Base-by-base conservation (phyloP, 176 grass and related monocot genomes). In the Stipa capillata region DNA sequence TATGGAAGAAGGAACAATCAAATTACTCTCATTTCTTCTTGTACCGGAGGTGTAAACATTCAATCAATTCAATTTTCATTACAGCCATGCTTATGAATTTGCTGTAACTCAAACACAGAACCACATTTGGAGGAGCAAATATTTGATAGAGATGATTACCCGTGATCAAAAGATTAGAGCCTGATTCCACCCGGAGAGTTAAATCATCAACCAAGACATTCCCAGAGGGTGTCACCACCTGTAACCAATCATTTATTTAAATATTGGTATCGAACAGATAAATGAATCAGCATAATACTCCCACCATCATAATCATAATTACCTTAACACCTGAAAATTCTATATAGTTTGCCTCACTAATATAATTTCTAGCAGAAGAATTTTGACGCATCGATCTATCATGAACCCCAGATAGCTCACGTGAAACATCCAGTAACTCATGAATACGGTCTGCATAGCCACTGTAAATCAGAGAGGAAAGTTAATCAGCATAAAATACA, bases 101-200 rank as follows among this genome's bases (percentile, higher is more conserved):
- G n/a, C n/a, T n/a, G n/a, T n/a, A n/a, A n/a, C n/a, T n/a, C n/a
- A n/a, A n/a, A n/a, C n/a, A n/a, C 8, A 60, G 20, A 41, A 60
- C 32, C 51, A 69, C n/a, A 75, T 27, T 36, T 14, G 20, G 5
- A 45, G 27, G 74, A 76, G 52, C 10, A 74, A 74, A 74, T 36
- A 76, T 72, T 66, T 40, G 6, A 25, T 32, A 79, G 24, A 88
- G 59, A 89, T n/a, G 15, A 43, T 89, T 90, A 93, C 96, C 96
- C 34, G 96, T 98, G 27, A 98, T 98, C 83, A 98, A 88, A 85
- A 98, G 90, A 89, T 98, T 95, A 87, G 92, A 98, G 79, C 96
- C 96, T 3, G 96, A 90, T 58, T 95, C 96, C 15, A 98, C 79
- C 34, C 75, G 87, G 23, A 98, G 89, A 66, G 61, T 95, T 77